Base-by-base conservation (phyloP, 768 basidiomycete species). In the Harrya chromipes region DNA sequence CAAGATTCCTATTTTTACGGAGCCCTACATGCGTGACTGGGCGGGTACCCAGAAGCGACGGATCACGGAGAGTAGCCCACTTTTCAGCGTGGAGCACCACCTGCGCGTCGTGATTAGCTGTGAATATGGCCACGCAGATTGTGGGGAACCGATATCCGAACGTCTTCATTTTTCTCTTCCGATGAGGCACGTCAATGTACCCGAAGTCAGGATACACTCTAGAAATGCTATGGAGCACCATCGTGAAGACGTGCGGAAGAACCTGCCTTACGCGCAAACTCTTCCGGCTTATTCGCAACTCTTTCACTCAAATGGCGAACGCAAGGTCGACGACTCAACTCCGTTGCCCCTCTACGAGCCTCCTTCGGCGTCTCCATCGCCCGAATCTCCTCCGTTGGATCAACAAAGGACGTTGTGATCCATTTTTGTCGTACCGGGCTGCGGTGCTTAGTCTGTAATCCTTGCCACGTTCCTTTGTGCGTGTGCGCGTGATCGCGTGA, bases 221-320 rank as follows among this genome's bases (percentile, higher is more conserved):
- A 46, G 49, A 31, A 12, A 40, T 40, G 17, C 40, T 29, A 24
- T 31, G 35, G 50, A 47, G 34, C 17, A 27, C 52, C 31, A 33
- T 36, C n/a, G 39, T 9, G 53, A 43, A 34, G 53, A 55, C 21
- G 20, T 39, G 21, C 57, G 23, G 36, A 61, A 50, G 44, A 46
- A 12, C 29, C 43, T 57, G 10, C 65, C 56, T 23, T 58, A 58
- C 43, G 52, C 61, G 5, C 64, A 67, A 13, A 58, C 57, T 37
- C 79, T 89, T 17, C 90, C 90, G 2, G 77, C 83, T 4, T 92
- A 92, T 61, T 88, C 86, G 6, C 87, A 90, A 55, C 73, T 92
- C 17, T 92, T 84, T 69, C 70, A 90, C 60, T 59, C 72, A 16
- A 86, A 87, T 56, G 90, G 90, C 16, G 84, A 89, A 45, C 76